Percentiles rank a stretch among this genome's conserved stretches.
Conservation (phyloP, 73 alveolate genomes). For the Paramecium sexaurelia region DNA sequence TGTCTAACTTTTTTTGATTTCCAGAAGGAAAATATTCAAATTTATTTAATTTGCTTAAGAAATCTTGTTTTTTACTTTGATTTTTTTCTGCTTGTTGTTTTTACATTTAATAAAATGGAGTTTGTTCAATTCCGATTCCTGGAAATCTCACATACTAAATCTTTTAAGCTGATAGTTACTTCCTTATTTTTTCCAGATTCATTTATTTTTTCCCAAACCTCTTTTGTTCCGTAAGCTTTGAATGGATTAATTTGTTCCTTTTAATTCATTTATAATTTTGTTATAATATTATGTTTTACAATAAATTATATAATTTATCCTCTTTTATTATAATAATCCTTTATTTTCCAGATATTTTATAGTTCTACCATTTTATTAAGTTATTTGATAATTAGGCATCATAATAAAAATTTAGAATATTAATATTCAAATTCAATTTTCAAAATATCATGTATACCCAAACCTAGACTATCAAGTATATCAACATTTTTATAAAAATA, state of each 20-base stretch:
- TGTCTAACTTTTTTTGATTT: neutral
- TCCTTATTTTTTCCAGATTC: slow-evolving; percentile 2
- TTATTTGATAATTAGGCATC: no score
- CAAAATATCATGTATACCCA: no score
- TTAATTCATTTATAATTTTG: slow-evolving; percentile 14
- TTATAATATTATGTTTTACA: neutral
- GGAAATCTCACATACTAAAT: slow-evolving; percentile 18
- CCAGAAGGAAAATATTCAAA: slow-evolving; percentile 12
- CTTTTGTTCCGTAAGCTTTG: slow-evolving; percentile 47
- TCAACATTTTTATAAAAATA: no score
- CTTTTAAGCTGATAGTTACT: neutral
- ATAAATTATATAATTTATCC: neutral
- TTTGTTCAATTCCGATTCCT: slow-evolving; percentile 43
- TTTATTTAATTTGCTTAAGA: neutral
- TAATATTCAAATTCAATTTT: no score
- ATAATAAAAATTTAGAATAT: no score
- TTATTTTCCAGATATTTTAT: no score
- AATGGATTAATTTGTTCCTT: slow-evolving; percentile 34
- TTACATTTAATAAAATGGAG: slow-evolving; percentile 53
- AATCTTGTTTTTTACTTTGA: slow-evolving; percentile 31
- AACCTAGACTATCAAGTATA: no score
- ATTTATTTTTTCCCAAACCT: slow-evolving; percentile 38
- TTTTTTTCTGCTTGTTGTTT: slow-evolving; percentile 23
- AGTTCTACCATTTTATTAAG: no score
- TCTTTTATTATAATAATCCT: neutral